Percentiles rank a stretch among this genome's conserved stretches.
Conservation (phyloP, 148 eudicot genomes). For the Gaultheria prostrata region DNA sequence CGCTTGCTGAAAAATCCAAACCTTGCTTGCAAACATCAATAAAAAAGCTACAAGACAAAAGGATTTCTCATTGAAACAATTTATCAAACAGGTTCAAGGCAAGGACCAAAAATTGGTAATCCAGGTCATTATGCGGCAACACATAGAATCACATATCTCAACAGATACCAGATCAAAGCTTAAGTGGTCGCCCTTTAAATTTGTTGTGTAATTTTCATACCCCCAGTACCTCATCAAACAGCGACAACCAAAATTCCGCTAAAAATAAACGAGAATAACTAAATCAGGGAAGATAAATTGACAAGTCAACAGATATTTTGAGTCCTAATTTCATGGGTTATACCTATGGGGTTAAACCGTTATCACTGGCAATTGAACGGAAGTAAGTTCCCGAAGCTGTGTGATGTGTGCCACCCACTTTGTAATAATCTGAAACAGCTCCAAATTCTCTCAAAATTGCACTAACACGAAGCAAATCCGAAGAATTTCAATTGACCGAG, state of each 20-base stretch:
- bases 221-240: neutral
- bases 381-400: neutral
- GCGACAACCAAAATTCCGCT: neutral
- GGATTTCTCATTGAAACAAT: neutral
- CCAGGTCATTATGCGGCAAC: no score
- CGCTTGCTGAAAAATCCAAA: neutral
- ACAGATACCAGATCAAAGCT: no score
- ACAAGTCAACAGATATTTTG: neutral
- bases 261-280: no score
- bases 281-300: neutral
- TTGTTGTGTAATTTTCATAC: neutral
- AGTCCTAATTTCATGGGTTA: neutral
- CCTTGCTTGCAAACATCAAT: neutral
- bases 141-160: no score
- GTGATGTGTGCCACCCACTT: neutral
- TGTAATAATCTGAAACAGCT: neutral
- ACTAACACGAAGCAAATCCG: neutral
- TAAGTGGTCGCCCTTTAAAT: no score
- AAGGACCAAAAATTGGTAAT: neutral
- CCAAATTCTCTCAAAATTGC: neutral
- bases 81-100: constrained; percentile 7
- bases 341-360: neutral
- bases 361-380: neutral
- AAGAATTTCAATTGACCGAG: neutral
- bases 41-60: neutral